Percentiles rank a stretch among this genome's conserved stretches.
phyloP scores from a whole-genome alignment of 768 basidiomycete species.

The Lentinula sp. region DNA sequence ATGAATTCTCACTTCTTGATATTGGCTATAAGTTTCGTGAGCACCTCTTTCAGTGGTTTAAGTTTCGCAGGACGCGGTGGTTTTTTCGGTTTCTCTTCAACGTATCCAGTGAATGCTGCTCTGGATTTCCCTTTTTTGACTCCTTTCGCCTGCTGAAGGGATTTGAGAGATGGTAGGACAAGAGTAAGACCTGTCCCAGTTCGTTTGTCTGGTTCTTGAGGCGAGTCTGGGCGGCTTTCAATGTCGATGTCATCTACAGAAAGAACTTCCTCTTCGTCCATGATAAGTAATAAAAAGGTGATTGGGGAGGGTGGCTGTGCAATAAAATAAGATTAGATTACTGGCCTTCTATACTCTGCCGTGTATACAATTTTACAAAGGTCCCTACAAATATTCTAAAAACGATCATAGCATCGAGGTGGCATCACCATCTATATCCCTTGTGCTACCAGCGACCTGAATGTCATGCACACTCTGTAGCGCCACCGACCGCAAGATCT shows the following conservation, averaged over 20 bases:
- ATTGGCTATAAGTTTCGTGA: slow-evolving; percentile 58
- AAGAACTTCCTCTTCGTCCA: slow-evolving; percentile 7
- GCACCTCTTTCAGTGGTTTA: slow-evolving; percentile 74
- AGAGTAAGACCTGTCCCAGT: slow-evolving; percentile 1
- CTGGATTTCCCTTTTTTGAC: slow-evolving; percentile 30
- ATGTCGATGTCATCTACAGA: slow-evolving; percentile 6
- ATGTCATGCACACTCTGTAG: slow-evolving; percentile 63
- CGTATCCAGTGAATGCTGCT: slow-evolving; percentile 14
- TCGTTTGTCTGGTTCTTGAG: background rate
- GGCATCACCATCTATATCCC: slow-evolving; percentile 23
- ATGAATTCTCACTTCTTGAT: slow-evolving; percentile 61
- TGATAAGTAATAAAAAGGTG: background rate
- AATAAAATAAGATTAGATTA: background rate
- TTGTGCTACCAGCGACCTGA: slow-evolving; percentile 46
- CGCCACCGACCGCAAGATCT: slow-evolving; percentile 60
- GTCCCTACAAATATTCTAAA: background rate
- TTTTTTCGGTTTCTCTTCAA: slow-evolving; percentile 35
- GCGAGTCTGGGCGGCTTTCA: background rate
- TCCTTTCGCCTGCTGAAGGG: background rate
- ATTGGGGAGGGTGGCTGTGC: background rate
- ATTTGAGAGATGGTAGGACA: slow-evolving; percentile 7
- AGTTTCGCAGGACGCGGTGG: slow-evolving; percentile 58
- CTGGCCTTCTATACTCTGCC: too few species aligned
- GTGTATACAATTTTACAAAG: background rate
- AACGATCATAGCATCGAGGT: background rate